Percentiles rank a stretch among this genome's conserved stretches.
Conservation (phyloP, 129 eudicot genomes). For the Heracleum sosnowskyi region DNA sequence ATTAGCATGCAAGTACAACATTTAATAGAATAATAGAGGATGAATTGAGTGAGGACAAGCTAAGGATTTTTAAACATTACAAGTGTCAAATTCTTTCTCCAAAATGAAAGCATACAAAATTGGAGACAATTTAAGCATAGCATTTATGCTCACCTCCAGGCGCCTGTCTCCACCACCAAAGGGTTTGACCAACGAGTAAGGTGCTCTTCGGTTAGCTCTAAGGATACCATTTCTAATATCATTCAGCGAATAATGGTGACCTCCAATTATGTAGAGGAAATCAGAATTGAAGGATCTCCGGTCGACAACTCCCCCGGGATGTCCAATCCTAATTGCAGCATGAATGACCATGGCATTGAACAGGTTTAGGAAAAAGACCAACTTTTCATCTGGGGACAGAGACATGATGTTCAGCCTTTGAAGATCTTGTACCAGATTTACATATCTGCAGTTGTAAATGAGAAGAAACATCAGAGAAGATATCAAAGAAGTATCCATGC, state of each 20-base stretch:
- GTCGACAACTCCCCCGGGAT: conserved; percentile 71
- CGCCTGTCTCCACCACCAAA: conserved; percentile 73
- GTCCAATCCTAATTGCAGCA: conserved; percentile 74
- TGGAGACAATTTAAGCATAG: neutral
- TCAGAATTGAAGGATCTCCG: conserved; percentile 67
- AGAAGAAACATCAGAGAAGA: neutral
- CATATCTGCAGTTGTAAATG: conserved; percentile 43
- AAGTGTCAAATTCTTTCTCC: neutral
- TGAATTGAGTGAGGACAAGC: neutral
- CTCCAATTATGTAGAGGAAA: conserved; percentile 74
- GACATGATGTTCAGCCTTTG: conserved; percentile 63
- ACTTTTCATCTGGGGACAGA: conserved; percentile 56
- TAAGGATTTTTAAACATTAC: neutral
- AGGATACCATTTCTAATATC: conserved; percentile 75
- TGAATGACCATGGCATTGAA: conserved; percentile 87
- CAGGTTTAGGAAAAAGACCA: conserved; percentile 82
- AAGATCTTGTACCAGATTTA: conserved; percentile 68
- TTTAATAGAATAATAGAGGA: neutral
- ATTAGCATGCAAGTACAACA: neutral
- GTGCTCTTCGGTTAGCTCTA: conserved; percentile 76
- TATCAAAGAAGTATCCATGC: neutral
- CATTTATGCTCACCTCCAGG: conserved; percentile 45
- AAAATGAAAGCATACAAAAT: neutral
- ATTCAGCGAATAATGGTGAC: conserved; percentile 58
- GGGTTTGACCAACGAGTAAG: conserved; percentile 72